phyloP scores from a whole-genome alignment of 768 basidiomycete species.

The Rhodotorula graminis region DNA sequence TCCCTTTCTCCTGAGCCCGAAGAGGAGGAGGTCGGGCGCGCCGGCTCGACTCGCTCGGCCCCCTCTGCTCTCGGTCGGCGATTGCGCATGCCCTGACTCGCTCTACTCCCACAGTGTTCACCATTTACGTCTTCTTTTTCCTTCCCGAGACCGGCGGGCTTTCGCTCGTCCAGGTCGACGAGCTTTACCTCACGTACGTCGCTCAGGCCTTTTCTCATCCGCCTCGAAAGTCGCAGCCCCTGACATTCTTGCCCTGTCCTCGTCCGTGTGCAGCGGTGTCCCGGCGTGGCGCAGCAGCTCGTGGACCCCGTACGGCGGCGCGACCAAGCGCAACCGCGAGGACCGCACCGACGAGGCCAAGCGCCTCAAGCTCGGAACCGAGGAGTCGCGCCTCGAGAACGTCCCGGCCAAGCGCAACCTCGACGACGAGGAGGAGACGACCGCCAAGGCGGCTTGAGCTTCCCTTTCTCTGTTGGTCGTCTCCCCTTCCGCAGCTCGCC shows the following conservation, averaged over 20 bases:
- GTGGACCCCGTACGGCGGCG: conserved; percentile 28
- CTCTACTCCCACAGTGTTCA: conserved; percentile 5
- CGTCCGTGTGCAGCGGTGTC: not conserved
- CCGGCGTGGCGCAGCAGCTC: conserved; percentile 21
- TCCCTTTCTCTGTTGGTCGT: too few relatives aligned
- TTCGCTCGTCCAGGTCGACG: conserved; percentile 34
- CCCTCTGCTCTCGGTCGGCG: too few relatives aligned
- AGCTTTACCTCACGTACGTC: conserved; percentile 26
- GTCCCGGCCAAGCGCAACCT: conserved; percentile 22
- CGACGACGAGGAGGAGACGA: conserved; percentile 10
- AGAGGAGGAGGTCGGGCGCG: too few relatives aligned
- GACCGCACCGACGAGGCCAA: conserved; percentile 22
- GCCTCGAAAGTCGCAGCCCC: too few relatives aligned
- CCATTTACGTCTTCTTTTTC: conserved; percentile 25
- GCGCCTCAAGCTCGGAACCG: conserved; percentile 29
- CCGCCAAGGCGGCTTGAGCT: not conserved
- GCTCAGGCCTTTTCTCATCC: too few relatives aligned
- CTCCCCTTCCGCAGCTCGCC: too few relatives aligned
- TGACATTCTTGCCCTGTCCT: not conserved
- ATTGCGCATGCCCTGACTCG: too few relatives aligned
- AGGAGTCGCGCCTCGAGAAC: conserved; percentile 26
- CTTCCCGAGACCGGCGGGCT: conserved; percentile 32
- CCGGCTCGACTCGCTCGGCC: too few relatives aligned
- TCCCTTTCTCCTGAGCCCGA: too few relatives aligned
- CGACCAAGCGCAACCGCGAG: conserved; percentile 13